phyloP scores from a whole-genome alignment of 768 basidiomycete species.

The Boletus reticuloceps region DNA sequence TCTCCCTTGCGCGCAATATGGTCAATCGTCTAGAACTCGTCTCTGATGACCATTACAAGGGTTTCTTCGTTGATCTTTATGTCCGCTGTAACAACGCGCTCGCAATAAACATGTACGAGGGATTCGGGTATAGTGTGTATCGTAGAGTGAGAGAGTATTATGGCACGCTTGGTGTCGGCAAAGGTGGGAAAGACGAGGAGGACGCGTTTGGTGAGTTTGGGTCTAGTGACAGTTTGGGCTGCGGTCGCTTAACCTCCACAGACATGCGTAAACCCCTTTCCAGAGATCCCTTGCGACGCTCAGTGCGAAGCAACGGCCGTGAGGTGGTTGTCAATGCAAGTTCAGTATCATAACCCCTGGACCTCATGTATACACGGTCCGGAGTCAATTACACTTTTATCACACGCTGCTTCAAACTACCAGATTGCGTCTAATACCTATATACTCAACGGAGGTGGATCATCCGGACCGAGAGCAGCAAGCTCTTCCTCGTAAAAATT shows the following conservation, averaged over 20 bases:
- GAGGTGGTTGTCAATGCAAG: conserved; percentile 59
- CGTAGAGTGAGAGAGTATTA: conserved; percentile 90
- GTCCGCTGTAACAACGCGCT: conserved; percentile 84
- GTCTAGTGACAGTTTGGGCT: not conserved
- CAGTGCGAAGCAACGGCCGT: conserved; percentile 67
- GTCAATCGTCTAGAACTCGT: conserved; percentile 84
- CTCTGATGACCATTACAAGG: conserved; percentile 76
- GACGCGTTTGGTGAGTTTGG: conserved; percentile 82
- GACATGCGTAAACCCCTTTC: conserved; percentile 76
- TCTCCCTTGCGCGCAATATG: conserved; percentile 84
- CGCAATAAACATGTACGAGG: conserved; percentile 91
- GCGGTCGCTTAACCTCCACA: conserved; percentile 15
- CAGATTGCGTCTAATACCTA: conserved; percentile 21
- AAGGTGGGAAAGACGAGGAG: conserved; percentile 78
- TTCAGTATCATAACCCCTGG: conserved; percentile 33
- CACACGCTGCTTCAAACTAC: conserved; percentile 7
- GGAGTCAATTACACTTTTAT: not conserved
- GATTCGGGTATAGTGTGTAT: conserved; percentile 91
- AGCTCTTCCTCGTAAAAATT: conserved; percentile 76
- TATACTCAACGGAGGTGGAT: conserved; percentile 44
- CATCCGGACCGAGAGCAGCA: conserved; percentile 44
- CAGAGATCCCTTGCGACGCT: conserved; percentile 57
- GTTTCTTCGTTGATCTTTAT: conserved; percentile 93
- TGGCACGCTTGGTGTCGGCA: conserved; percentile 69
- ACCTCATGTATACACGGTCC: conserved; percentile 5